Percentiles rank a stretch among this genome's conserved stretches.
Conservation (phyloP, 495 filamentous ascomycete genomes). For the Daldinia vernicosa region DNA sequence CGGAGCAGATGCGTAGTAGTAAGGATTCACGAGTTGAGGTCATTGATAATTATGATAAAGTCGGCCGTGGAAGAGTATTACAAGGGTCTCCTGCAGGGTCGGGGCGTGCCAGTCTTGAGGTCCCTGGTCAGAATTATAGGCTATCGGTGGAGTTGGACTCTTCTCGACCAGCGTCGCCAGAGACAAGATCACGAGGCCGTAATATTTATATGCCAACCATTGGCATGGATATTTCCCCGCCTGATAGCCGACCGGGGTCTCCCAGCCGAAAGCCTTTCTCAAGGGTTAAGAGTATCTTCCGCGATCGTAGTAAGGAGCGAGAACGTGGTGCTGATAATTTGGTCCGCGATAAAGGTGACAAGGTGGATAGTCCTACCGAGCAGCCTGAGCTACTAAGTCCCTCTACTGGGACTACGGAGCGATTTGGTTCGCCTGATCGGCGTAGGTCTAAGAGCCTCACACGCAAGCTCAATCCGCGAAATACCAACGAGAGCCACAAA, state of each 20-base stretch:
- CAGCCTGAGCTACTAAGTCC: conserved; percentile 32
- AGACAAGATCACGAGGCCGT: conserved; percentile 45
- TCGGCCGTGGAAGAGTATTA: conserved; percentile 27
- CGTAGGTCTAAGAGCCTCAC: conserved; percentile 51
- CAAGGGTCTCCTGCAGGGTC: conserved; percentile 41
- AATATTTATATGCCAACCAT: conserved; percentile 47
- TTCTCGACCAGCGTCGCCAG: conserved; percentile 52
- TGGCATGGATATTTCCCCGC: conserved; percentile 57
- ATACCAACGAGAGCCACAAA: conserved; percentile 49
- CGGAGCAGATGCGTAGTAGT: conserved; percentile 39
- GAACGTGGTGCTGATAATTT: conserved; percentile 11
- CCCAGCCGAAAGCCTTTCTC: conserved; percentile 56
- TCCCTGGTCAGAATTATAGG: conserved; percentile 45
- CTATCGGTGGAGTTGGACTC: conserved; percentile 55
- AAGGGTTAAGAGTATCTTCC: conserved; percentile 58
- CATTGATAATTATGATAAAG: conserved; percentile 44
- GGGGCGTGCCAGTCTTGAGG: conserved; percentile 54
- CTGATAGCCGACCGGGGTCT: conserved; percentile 52
- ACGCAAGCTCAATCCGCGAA: conserved; percentile 43
- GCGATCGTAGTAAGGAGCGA: conserved; percentile 57
- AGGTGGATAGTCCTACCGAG: conserved; percentile 29
- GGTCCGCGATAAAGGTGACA: conserved; percentile 43
- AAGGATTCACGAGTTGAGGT: conserved; percentile 48
- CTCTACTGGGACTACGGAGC: conserved; percentile 41
- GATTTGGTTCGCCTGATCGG: conserved; percentile 43